Conservation (phyloP, 2,329 filamentous ascomycete species). For the Xylariomycetidae sp. region DNA sequence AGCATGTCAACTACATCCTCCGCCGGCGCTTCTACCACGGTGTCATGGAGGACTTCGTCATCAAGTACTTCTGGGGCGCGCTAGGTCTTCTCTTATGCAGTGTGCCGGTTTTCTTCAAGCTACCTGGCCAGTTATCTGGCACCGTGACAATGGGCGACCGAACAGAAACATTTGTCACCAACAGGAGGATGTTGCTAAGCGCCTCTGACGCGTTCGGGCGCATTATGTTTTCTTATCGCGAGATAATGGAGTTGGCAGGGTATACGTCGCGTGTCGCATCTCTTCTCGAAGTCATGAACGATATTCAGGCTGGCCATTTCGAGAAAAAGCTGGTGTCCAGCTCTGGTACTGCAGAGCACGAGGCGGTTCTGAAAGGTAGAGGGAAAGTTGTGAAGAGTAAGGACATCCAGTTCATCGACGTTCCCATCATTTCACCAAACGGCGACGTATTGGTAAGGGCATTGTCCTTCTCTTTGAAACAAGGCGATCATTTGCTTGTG, state of each 20-base stretch:
- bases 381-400: conserved; percentile 76
- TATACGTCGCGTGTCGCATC: conserved; percentile 91
- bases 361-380: conserved; percentile 74
- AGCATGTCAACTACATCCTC: conserved; percentile 95
- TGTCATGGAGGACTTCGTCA: conserved; percentile 99
- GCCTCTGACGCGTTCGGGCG: conserved; percentile 94
- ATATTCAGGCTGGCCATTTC: conserved; percentile 84
- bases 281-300: conserved; percentile 88
- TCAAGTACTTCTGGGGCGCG: conserved; percentile 99
- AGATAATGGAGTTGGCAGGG: conserved; percentile 91
- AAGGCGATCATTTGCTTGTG: conserved; percentile 87
- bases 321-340: conserved; percentile 96
- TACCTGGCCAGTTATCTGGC: conserved; percentile 62
- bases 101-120: conserved; percentile 91
- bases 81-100: conserved; percentile 88
- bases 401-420: conserved; percentile 34
- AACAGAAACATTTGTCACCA: conserved; percentile 83
- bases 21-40: conserved; percentile 89
- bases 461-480: conserved; percentile 80
- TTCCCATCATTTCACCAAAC: conserved; percentile 96
- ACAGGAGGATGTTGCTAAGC: conserved; percentile 83
- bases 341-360: conserved; percentile 75
- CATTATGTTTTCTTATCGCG: conserved; percentile 97
- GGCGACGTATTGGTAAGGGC: conserved; percentile 85
- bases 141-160: conserved; percentile 63